These are phyloP conservation scores for Penicillium macrosclerotiorum DNA, from an alignment of 495 filamentous ascomycete genomes.

Conservation along the genomic window DNA sequence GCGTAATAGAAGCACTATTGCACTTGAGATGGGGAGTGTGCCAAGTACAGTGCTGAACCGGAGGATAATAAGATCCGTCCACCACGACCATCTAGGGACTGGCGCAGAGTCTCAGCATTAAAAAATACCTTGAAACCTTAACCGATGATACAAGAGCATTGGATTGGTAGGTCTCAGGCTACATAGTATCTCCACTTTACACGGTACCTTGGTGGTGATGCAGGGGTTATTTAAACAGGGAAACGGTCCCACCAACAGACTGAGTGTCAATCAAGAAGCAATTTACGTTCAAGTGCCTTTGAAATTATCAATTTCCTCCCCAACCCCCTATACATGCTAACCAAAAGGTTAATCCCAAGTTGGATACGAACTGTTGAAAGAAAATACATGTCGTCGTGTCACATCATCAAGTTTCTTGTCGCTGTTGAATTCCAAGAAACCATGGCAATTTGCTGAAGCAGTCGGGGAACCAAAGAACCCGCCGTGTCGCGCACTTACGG, in stretches of 20 bases:
- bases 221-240: not conserved
- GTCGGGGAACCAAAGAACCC: not conserved
- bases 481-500: slow-evolving; percentile 11
- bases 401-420: slow-evolving; percentile 13
- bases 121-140: no score
- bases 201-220: not conserved
- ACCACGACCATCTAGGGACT: no score
- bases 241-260: not conserved
- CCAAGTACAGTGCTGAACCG: no score
- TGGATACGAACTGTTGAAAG: slow-evolving; percentile 5
- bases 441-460: not conserved
- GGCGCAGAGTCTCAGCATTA: no score
- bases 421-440: slow-evolving; percentile 20
- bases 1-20: slow-evolving; percentile 1
- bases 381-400: slow-evolving; percentile 14
- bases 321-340: slow-evolving; percentile 2
- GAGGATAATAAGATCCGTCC: no score
- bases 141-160: no score
- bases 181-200: no score
- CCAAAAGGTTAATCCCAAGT: not conserved
- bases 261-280: not conserved
- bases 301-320: not conserved
- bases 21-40: not conserved
- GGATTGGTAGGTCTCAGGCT: no score
- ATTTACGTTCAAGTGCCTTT: not conserved